phyloP scores from a whole-genome alignment of 2,329 filamentous ascomycete species.

The Rhynchosporium graminicola region DNA sequence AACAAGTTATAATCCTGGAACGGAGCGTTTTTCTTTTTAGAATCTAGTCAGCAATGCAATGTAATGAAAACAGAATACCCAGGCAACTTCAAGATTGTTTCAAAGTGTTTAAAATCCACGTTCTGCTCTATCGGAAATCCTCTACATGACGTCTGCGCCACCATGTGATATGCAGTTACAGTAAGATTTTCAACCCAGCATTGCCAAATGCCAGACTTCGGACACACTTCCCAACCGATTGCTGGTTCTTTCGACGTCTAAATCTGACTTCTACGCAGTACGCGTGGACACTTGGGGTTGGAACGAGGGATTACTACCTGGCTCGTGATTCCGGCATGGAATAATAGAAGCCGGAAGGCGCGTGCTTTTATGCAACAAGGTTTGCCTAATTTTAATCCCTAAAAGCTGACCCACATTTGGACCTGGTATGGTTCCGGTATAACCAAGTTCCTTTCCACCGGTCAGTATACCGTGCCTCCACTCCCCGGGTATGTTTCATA shows the following conservation, averaged over 20 bases:
- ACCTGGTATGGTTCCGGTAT: no score
- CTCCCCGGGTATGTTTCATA: no score
- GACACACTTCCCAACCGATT: not conserved
- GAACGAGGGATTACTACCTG: not conserved
- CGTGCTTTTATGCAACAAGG: not conserved
- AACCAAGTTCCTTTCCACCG: no score
- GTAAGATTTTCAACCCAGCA: not conserved
- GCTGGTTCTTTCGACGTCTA: not conserved
- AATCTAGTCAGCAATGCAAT: conserved; percentile 2
- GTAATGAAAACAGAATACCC: conserved; percentile 10
- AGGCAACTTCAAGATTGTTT: not conserved
- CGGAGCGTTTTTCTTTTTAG: not conserved
- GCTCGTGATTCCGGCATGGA: not conserved
- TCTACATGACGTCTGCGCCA: not conserved
- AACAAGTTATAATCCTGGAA: conserved; percentile 4
- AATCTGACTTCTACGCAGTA: not conserved
- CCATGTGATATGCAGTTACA: not conserved
- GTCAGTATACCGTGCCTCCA: no score
- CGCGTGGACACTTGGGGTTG: not conserved
- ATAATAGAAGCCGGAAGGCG: not conserved
- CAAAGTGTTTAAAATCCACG: not conserved
- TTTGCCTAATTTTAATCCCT: not conserved
- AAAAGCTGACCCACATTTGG: no score
- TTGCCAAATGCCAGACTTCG: not conserved
- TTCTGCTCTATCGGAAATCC: not conserved